Evolutionary conservation across 768 basidiomycete genomes (phyloP).

Genomic region (Russula virescens): DNA sequence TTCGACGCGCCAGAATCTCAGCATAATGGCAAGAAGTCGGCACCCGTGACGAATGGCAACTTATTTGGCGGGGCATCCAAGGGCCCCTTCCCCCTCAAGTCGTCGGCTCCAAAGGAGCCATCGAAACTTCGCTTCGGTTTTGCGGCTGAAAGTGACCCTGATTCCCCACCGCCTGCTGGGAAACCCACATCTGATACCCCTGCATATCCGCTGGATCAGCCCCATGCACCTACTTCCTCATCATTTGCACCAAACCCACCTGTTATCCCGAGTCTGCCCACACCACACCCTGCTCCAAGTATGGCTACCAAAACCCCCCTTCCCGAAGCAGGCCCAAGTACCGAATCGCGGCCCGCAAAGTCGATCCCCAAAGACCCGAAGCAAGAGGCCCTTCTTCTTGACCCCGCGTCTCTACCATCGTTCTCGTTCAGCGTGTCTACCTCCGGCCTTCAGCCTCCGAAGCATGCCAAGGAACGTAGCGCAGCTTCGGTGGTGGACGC

Average conservation of each 20-base stretch:
- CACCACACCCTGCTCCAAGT: not conserved
- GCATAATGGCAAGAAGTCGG: constrained; percentile 17
- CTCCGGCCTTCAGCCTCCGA: constrained; percentile 6
- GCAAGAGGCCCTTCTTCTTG: constrained; percentile 28
- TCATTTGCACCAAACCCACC: not conserved
- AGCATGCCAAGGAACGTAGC: constrained; percentile 11
- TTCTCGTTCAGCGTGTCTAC: constrained; percentile 34
- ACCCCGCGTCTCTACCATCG: constrained; percentile 42
- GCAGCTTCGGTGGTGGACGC: constrained; percentile 8
- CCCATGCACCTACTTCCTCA: not conserved
- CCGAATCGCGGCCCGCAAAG: not conserved
- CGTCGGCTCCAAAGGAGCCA: constrained; percentile 64
- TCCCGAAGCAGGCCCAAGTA: constrained; percentile 3
- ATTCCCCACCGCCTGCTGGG: constrained; percentile 9
- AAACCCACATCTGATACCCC: not conserved
- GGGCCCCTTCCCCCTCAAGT: constrained; percentile 37
- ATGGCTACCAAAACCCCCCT: not conserved
- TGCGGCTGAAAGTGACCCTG: constrained; percentile 42
- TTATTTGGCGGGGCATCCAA: constrained; percentile 24
- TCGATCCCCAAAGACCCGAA: constrained; percentile 35
- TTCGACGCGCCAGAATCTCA: constrained; percentile 37
- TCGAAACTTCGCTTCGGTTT: constrained; percentile 74
- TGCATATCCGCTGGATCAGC: not conserved
- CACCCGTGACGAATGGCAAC: constrained; percentile 23
- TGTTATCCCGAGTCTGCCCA: not conserved